phyloP scores from a whole-genome alignment of 768 basidiomycete genomes.

The Brasilioporus rufonigricans region DNA sequence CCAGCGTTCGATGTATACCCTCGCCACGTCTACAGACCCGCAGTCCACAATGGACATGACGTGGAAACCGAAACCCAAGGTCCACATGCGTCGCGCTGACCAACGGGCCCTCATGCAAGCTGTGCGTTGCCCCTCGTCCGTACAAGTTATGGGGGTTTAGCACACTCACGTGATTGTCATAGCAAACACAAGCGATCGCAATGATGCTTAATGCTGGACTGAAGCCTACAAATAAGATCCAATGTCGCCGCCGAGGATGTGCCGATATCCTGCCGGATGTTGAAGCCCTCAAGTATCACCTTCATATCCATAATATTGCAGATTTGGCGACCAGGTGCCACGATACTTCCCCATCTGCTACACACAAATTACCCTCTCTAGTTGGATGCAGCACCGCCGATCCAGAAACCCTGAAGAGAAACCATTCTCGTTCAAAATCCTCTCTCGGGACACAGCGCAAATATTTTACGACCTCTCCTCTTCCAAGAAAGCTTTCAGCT shows the following conservation, averaged over 20 bases:
- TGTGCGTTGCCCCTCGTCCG: conserved; percentile 31
- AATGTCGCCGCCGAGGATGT: conserved; percentile 47
- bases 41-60: conserved; percentile 27
- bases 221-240: conserved; percentile 32
- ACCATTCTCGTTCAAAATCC: conserved; percentile 20
- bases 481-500: conserved; percentile 17
- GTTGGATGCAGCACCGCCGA: not conserved
- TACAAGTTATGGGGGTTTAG: not conserved
- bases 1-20: conserved; percentile 26
- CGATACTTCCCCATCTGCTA: not conserved
- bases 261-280: conserved; percentile 39
- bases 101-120: conserved; percentile 36
- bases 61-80: conserved; percentile 33
- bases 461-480: not conserved
- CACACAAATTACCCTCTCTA: not conserved
- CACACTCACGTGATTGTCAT: not conserved
- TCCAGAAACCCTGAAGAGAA: conserved; percentile 2
- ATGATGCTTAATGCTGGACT: conserved; percentile 29
- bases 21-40: conserved; percentile 9
- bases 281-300: conserved; percentile 48
- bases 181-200: conserved; percentile 26
- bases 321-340: conserved; percentile 20
- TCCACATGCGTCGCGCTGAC: conserved; percentile 37
- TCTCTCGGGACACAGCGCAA: conserved; percentile 1
- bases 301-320: conserved; percentile 56